phyloP scores from a whole-genome alignment of 169 alveolate genomes.

The Eimeria necatrix region DNA sequence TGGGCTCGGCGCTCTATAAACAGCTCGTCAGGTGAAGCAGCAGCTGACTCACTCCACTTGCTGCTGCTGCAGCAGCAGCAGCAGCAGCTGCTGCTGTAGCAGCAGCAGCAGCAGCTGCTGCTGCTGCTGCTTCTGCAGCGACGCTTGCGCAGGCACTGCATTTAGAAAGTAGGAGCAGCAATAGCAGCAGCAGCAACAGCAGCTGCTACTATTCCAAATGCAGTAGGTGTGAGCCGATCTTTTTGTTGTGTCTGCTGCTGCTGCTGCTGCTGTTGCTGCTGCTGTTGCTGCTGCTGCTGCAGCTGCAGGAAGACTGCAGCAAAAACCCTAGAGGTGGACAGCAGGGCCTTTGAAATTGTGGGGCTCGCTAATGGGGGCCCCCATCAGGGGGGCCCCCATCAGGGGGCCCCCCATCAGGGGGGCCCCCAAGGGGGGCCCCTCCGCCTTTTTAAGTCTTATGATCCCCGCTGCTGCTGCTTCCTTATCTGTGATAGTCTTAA shows the following conservation, averaged over 20 bases:
- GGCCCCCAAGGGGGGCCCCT: background rate
- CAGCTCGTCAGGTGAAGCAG: background rate
- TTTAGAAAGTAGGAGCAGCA: too few species aligned
- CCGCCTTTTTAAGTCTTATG: background rate
- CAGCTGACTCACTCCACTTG: too few species aligned
- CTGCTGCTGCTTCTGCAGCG: too few species aligned
- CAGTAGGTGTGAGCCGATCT: too few species aligned
- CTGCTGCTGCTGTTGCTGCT: background rate
- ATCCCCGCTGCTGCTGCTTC: background rate
- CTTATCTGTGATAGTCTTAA: background rate
- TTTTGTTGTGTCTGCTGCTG: too few species aligned
- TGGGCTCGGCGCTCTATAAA: background rate
- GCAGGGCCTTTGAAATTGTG: background rate
- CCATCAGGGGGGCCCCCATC: background rate
- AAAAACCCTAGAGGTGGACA: background rate
- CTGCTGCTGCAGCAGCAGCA: too few species aligned
- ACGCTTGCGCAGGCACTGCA: too few species aligned
- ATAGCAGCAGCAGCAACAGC: too few species aligned
- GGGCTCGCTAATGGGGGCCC: background rate
- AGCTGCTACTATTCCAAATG: too few species aligned
- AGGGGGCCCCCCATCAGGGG: too few species aligned
- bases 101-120: too few species aligned
- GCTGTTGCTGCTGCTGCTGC: background rate
- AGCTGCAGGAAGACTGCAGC: background rate
- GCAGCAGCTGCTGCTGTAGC: too few species aligned